phyloP scores from a whole-genome alignment of 2,329 filamentous ascomycete species.

The Fonsecaea nubica region DNA sequence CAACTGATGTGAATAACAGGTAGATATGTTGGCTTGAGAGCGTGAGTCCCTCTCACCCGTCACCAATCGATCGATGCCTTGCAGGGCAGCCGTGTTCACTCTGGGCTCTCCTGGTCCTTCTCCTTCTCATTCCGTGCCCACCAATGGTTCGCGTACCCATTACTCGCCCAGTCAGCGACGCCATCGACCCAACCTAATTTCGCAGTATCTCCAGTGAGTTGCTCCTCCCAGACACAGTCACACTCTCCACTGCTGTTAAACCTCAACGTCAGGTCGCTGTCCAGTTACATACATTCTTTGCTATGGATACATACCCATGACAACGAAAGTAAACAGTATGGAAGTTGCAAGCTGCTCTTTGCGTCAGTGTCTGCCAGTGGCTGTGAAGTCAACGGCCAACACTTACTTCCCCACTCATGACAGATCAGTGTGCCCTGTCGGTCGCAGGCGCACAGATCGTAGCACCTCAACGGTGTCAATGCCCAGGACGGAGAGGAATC shows the following conservation, averaged over 20 bases:
- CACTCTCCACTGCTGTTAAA: slow-evolving; percentile 3
- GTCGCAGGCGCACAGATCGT: slow-evolving; percentile 9
- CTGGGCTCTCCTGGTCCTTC: neutral
- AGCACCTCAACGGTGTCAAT: slow-evolving; percentile 4
- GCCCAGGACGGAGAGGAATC: neutral
- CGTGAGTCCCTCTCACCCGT: neutral
- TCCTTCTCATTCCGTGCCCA: neutral
- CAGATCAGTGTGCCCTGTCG: slow-evolving; percentile 1
- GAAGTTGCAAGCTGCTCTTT: neutral
- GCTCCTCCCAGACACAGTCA: slow-evolving; percentile 4
- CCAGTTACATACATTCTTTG: neutral
- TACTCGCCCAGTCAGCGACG: neutral
- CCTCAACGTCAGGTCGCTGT: neutral
- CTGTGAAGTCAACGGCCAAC: neutral
- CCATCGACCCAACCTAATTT: slow-evolving; percentile 3
- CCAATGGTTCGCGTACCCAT: neutral
- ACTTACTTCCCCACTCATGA: slow-evolving; percentile 1
- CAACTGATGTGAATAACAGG: neutral
- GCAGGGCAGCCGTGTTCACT: neutral
- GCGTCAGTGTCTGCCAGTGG: neutral
- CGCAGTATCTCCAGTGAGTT: slow-evolving; percentile 6
- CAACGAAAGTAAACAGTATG: slow-evolving; percentile 6
- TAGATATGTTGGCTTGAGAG: neutral
- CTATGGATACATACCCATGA: neutral
- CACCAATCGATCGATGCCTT: neutral